These are phyloP conservation scores for Scenedesmus sp. DNA, from an alignment of 163 green algal species.

Conservation along the genomic window DNA sequence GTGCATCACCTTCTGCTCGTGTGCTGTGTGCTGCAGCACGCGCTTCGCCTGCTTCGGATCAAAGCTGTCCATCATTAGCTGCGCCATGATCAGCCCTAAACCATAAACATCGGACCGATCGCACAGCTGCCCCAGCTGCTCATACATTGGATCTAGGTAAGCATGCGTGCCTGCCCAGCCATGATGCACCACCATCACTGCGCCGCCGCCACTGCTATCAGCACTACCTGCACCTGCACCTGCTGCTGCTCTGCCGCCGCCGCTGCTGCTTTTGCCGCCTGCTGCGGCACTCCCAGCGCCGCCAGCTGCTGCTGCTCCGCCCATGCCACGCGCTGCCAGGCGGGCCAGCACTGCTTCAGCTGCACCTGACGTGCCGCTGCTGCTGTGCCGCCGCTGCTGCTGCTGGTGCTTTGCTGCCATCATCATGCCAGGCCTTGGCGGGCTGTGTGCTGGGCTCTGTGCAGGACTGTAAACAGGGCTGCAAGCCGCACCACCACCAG, in stretches of 20 bases:
- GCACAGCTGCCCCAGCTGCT: conserved; percentile 53
- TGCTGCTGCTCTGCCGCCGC: conserved; percentile 1
- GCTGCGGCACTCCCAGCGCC: background rate
- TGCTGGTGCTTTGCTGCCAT: background rate
- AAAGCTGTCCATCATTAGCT: conserved; percentile 42
- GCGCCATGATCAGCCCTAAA: conserved; percentile 44
- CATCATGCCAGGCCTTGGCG: background rate
- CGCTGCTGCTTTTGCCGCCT: background rate
- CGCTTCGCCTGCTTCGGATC: conserved; percentile 44
- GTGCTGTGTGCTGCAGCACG: conserved; percentile 25
- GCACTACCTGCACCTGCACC: background rate
- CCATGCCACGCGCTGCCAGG: conserved; percentile 1
- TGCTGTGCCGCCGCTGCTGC: background rate
- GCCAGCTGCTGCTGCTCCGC: background rate
- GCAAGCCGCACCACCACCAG: background rate
- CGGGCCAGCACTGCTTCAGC: conserved; percentile 38
- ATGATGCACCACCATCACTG: conserved; percentile 17
- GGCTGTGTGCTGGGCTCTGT: background rate
- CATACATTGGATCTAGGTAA: conserved; percentile 56
- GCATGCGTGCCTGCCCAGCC: conserved; percentile 43
- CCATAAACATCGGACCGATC: conserved; percentile 52
- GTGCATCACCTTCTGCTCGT: conserved; percentile 30
- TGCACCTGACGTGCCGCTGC: background rate
- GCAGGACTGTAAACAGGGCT: background rate
- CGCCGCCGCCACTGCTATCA: background rate